These are phyloP conservation scores for Ustilago esculenta DNA, from an alignment of 1,284 basidiomycete species.

Conservation along the genomic window DNA sequence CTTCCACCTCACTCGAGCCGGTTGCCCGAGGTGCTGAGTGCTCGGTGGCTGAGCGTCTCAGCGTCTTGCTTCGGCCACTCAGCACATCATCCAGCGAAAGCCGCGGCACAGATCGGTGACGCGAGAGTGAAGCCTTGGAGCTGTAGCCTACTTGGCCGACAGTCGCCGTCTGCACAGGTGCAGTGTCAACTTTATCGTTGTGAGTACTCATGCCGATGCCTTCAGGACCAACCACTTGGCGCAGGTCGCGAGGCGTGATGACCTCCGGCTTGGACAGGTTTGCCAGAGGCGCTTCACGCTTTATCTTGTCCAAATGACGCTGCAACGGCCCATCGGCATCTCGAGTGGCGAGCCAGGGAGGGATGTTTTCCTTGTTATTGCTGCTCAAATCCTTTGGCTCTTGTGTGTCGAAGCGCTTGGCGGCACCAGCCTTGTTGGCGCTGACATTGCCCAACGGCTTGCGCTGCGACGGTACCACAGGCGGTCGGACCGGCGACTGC, in stretches of 20 bases:
- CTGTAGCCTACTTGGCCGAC: slow-evolving; percentile 1
- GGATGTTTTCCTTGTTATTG: slow-evolving; percentile 53
- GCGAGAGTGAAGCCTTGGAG: slow-evolving; percentile 25
- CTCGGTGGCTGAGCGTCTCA: slow-evolving; percentile 37
- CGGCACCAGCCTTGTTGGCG: slow-evolving; percentile 8
- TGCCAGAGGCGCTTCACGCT: slow-evolving; percentile 19
- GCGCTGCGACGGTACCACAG: slow-evolving; percentile 13
- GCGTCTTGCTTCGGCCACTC: slow-evolving; percentile 27
- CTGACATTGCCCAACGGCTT: slow-evolving; percentile 28
- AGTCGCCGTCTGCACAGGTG: neutral
- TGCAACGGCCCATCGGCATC: neutral
- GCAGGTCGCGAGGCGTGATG: slow-evolving; percentile 22
- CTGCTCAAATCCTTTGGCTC: slow-evolving; percentile 27
- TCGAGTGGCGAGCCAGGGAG: slow-evolving; percentile 31
- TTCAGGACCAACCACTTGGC: slow-evolving; percentile 27
- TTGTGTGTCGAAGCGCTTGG: slow-evolving; percentile 16
- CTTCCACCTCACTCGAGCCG: slow-evolving; percentile 31
- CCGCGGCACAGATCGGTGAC: slow-evolving; percentile 37
- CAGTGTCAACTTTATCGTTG: slow-evolving; percentile 6
- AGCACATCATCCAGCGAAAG: slow-evolving; percentile 45
- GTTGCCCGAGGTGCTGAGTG: slow-evolving; percentile 5
- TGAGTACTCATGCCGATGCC: slow-evolving; percentile 31
- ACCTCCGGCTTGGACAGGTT: slow-evolving; percentile 6
- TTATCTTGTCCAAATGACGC: slow-evolving; percentile 22
- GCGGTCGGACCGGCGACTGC: neutral